Evolutionary conservation across 1,139 yeast genomes (phyloP).

Genomic region (Sugiyamaella neomexicana): DNA sequence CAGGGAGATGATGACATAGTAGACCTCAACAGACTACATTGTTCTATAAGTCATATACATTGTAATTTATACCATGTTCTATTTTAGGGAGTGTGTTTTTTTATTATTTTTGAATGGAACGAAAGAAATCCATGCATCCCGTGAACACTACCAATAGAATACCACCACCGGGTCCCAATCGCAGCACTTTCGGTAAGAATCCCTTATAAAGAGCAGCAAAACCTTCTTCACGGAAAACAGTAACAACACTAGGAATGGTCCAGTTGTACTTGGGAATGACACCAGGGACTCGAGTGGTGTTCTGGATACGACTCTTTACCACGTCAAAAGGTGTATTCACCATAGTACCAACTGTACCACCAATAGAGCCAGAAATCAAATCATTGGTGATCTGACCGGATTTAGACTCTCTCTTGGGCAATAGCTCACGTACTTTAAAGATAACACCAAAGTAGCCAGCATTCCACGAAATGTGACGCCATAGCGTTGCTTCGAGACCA

Average conservation of each 20-base stretch:
- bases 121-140: constrained; percentile 90
- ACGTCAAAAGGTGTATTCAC: constrained; percentile 97
- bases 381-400: constrained; percentile 81
- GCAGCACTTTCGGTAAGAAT: constrained; percentile 92
- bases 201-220: constrained; percentile 78
- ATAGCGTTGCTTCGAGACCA: constrained; percentile 93
- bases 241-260: constrained; percentile 78
- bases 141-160: constrained; percentile 93
- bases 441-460: constrained; percentile 97
- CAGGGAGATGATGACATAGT: not conserved
- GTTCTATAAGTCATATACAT: constrained; percentile 7
- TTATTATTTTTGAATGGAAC: constrained; percentile 50
- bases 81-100: too few species aligned
- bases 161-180: constrained; percentile 99
- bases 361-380: constrained; percentile 87
- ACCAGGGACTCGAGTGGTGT: constrained; percentile 67
- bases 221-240: constrained; percentile 88
- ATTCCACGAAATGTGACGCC: constrained; percentile 98
- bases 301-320: constrained; percentile 95
- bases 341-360: constrained; percentile 94
- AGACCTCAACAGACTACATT: not conserved
- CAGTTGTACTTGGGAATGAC: constrained; percentile 78
- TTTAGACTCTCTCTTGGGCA: constrained; percentile 73
- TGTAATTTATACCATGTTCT: not conserved
- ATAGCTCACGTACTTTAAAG: constrained; percentile 73